These are phyloP conservation scores for Malassezia slooffiae DNA, from an alignment of 1,284 basidiomycete species.

Conservation along the genomic window DNA sequence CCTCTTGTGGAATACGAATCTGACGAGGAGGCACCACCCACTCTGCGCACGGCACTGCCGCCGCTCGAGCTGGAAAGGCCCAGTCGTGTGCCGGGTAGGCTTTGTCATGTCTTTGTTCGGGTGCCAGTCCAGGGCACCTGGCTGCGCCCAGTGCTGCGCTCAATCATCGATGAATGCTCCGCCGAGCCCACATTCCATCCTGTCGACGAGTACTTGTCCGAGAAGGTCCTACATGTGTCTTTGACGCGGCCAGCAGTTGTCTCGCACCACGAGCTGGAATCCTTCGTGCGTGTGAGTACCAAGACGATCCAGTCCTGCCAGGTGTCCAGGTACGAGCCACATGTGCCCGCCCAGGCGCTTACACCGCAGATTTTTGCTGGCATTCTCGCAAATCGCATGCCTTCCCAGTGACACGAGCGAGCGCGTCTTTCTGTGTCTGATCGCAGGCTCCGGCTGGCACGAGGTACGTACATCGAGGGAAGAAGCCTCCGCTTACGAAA, in stretches of 20 bases:
- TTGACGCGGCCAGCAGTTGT: constrained; percentile 11
- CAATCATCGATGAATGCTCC: too few species aligned
- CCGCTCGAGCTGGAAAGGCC: too few species aligned
- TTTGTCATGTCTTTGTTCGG: too few species aligned
- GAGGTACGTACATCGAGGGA: background rate
- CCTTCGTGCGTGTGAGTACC: background rate
- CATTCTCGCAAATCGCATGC: constrained; percentile 8
- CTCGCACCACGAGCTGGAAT: background rate
- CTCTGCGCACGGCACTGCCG: too few species aligned
- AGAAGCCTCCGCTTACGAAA: background rate
- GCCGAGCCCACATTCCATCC: too few species aligned
- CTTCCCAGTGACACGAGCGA: constrained; percentile 9
- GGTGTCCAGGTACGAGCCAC: background rate
- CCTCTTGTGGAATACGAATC: too few species aligned
- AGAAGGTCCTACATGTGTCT: constrained; percentile 7
- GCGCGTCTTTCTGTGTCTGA: constrained; percentile 6
- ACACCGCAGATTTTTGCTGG: constrained; percentile 4
- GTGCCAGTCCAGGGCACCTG: too few species aligned
- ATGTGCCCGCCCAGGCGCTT: too few species aligned
- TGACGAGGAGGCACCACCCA: too few species aligned
- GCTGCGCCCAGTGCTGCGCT: too few species aligned
- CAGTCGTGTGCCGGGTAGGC: too few species aligned
- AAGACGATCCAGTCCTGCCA: background rate
- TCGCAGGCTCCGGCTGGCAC: constrained; percentile 9
- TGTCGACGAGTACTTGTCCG: too few species aligned